Evolutionary conservation across 495 filamentous ascomycete genomes (phyloP), one percentile per base, ranked within the genome.

Genomic region (Penicillium bialowiezense): DNA sequence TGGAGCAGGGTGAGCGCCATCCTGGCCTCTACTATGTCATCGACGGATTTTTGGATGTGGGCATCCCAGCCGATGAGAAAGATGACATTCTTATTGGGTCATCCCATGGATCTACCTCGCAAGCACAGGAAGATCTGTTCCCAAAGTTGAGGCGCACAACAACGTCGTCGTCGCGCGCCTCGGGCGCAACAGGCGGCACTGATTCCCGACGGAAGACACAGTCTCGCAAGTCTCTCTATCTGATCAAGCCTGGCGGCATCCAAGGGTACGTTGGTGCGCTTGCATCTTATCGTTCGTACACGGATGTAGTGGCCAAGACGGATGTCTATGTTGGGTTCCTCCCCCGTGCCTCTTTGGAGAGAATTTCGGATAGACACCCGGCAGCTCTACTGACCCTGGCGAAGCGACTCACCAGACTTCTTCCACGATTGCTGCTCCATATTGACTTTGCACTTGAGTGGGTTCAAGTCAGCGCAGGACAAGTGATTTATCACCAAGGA

Each of bases 381-480:
- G 88, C 97, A 47, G 88, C 97, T 3, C 73, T 97, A 13, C 69
- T 97, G 35, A 97, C 93, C 1, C 88, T 98, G 86, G 93, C 93
- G 2, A 98, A 98, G 71, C 74, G 93, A 29, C 67, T 98, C 35
- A 97, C 93, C 0, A 90, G 82, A 53, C 75, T 98, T 14, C 76
- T 98, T 2, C 95, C 95, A 6, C 84, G 88, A n/a, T 70, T 98
- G 39, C 89, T 98, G 50, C 78, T 96, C 4, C 95, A 98, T 57
- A 97, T 98, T 51, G 93, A 98, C 63, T 98, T 98, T 64, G 93
- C 93, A 6, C 75, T 98, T 3, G 93, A 98, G 67, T 98, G 95
- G 95, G 83, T 97, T 3, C 93, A 98, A 60, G 90, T 97, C 50
- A 87, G 87, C 69, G 90, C 93, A 4, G 91, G 95, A 4, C 89